These are phyloP conservation scores for Crepidotus variabilis DNA, from an alignment of 768 basidiomycete species.

Conservation along the genomic window DNA sequence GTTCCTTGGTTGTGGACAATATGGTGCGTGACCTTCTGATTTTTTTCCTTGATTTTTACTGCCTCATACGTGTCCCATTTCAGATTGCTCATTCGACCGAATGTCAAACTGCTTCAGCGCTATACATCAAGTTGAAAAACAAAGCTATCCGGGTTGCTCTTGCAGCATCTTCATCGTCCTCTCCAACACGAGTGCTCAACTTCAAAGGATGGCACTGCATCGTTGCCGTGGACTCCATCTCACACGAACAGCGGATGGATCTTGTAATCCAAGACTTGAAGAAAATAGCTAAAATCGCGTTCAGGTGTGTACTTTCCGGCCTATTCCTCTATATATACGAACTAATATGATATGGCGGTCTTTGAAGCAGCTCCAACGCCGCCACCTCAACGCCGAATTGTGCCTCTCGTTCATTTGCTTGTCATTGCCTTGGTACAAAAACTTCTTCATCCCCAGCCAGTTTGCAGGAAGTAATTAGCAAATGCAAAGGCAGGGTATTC, in stretches of 20 bases:
- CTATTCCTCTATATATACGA: not conserved
- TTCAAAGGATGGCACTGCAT: constrained; percentile 6
- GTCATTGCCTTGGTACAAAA: not conserved
- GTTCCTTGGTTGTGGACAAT: not conserved
- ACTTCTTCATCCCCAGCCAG: not conserved
- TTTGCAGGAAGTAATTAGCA: not conserved
- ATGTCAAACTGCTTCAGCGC: not conserved
- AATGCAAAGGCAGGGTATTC: not conserved
- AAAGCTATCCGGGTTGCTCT: not conserved
- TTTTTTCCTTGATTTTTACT: not conserved
- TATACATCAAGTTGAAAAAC: constrained; percentile 5
- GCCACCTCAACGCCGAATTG: not conserved
- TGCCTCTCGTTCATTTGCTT: not conserved
- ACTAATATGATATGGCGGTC: not conserved
- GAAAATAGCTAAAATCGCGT: not conserved
- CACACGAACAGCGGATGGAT: not conserved
- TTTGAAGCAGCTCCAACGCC: not conserved
- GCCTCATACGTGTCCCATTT: not conserved
- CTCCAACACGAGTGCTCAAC: not conserved
- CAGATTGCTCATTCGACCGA: not conserved
- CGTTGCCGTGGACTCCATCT: not conserved
- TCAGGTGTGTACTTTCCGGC: not conserved
- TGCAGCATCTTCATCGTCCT: not conserved
- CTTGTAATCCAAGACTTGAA: constrained; percentile 1
- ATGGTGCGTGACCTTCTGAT: not conserved